Base-by-base conservation (phyloP, 2,329 filamentous ascomycete species). In the Rhynchosporium graminicola region DNA sequence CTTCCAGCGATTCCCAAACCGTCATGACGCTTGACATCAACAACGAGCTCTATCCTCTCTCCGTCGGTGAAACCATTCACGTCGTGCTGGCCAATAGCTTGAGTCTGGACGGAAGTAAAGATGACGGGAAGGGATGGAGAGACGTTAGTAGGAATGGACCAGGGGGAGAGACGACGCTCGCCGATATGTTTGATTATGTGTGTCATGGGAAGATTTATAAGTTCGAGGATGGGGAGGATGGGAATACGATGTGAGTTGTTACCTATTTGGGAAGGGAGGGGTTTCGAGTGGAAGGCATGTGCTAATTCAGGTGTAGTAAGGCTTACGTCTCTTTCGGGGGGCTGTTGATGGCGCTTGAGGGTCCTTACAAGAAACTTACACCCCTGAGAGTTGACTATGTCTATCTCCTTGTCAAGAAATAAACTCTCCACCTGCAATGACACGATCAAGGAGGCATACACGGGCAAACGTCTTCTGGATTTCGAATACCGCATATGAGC, bases 341-440 rank as follows among this genome's bases (percentile, higher is more conserved):
- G 7, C 80, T 99, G 67, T 79, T 99, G 72, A 88, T 98, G 79
- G 92, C 89, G 71, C 83, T 99, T 61, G 90, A 97, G 73, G 95
- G 96, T 5, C 95, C 95, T 2, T 95, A 96, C 77, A 96, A 95
- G 82, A 97, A 97, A 81, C 85, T 99, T 66, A 96, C 90, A 40
- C 90, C 92, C 33, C 79, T 99, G 73, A 87, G 92, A 71, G 94
- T 97, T 72, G 95, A 99, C 76, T 89, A 97, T 74, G 87, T 96
- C 67, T 99, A 99, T 76, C 84, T 99, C 65, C 83, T 98, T 64
- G 81, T 96, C 70, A 99, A 97, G 86, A 97, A 96, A 87, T 94
- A 78, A 57, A 57, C 26, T 38, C 31, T 43, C 43, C 3, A 13
- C 9, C 36, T 29, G 33, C 36, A 20, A 28, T 40, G 42, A 31